These are phyloP conservation scores for Magnusiomyces fungicola DNA, from an alignment of 1,139 yeast genomes.

Conservation along the genomic window DNA sequence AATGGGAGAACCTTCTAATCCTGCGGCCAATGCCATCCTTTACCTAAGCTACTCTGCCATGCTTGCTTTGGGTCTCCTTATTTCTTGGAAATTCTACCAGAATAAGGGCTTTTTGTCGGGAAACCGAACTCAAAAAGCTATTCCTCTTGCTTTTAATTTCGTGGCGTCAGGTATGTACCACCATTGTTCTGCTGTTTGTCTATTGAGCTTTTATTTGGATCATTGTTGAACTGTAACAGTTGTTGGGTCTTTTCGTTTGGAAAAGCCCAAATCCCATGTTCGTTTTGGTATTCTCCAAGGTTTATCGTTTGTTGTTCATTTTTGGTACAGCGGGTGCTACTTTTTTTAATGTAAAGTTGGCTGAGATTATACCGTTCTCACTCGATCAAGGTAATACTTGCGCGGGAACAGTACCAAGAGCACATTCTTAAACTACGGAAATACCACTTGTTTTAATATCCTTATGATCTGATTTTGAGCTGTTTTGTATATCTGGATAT, in stretches of 20 bases:
- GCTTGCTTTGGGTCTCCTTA: constrained; percentile 37
- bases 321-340: constrained; percentile 9
- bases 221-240: too few species aligned
- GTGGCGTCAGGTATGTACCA: constrained; percentile 77
- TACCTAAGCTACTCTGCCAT: constrained; percentile 66
- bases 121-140: constrained; percentile 59
- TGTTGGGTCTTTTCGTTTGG: too few species aligned
- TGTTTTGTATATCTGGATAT: too few species aligned
- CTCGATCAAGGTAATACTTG: constrained; percentile 88
- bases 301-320: background rate
- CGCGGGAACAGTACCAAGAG: constrained; percentile 55
- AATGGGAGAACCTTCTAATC: constrained; percentile 32
- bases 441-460: too few species aligned
- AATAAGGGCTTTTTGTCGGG: constrained; percentile 56
- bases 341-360: constrained; percentile 24
- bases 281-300: too few species aligned
- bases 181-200: background rate
- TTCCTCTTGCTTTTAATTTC: constrained; percentile 79
- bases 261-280: too few species aligned
- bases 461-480: too few species aligned
- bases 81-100: constrained; percentile 28
- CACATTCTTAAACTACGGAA: too few species aligned
- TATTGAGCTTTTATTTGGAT: background rate
- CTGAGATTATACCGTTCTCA: constrained; percentile 74
- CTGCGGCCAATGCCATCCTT: constrained; percentile 68